These are phyloP conservation scores for Dysphania ambrosioides DNA, from an alignment of 148 eudicot genomes.

Conservation along the genomic window DNA sequence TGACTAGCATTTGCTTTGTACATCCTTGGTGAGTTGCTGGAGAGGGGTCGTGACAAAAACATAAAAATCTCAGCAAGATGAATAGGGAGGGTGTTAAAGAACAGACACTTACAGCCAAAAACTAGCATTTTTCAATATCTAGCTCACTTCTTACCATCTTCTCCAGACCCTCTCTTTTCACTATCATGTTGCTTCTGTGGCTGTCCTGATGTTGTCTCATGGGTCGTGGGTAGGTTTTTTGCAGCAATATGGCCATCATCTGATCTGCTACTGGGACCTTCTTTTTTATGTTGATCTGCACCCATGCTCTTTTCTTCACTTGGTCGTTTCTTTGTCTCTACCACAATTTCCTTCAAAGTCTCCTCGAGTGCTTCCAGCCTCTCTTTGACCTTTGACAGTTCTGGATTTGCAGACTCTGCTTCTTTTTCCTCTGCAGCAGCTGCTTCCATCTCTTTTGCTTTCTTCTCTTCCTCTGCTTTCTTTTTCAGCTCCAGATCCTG, in stretches of 20 bases:
- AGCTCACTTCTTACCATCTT: constrained; percentile 15
- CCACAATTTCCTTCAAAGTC: constrained; percentile 61
- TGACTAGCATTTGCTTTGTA: background rate
- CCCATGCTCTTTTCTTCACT: constrained; percentile 22
- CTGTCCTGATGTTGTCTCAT: constrained; percentile 9
- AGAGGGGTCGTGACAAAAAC: background rate
- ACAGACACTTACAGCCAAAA: constrained; percentile 3
- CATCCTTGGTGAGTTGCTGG: too few relatives aligned
- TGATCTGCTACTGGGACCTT: constrained; percentile 8
- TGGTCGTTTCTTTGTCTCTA: constrained; percentile 46
- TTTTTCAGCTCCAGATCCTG: constrained; percentile 71
- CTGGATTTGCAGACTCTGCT: constrained; percentile 33
- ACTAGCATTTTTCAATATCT: background rate
- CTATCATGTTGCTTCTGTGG: constrained; percentile 11
- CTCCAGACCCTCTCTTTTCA: constrained; percentile 13
- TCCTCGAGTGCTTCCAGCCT: constrained; percentile 69
- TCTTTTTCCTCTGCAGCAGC: constrained; percentile 46
- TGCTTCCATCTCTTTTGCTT: constrained; percentile 51
- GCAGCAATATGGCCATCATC: background rate
- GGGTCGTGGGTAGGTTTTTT: background rate
- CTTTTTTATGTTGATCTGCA: constrained; percentile 22
- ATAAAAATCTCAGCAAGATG: background rate
- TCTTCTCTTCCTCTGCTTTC: constrained; percentile 62
- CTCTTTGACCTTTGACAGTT: constrained; percentile 56
- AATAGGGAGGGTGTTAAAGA: background rate